phyloP scores from a whole-genome alignment of 768 basidiomycete genomes.

The Mycena venus region DNA sequence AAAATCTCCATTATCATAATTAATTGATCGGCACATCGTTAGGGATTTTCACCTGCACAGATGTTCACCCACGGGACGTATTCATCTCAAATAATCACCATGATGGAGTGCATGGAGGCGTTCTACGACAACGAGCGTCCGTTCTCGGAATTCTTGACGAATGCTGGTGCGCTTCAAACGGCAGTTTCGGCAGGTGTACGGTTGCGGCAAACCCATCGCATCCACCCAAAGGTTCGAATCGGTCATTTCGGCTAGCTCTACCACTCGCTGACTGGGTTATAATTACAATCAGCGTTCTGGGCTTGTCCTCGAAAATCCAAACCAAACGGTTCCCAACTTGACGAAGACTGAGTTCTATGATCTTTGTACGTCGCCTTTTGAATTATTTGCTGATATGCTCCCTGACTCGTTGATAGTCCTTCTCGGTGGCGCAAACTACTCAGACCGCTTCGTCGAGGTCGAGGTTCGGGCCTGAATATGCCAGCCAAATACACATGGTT shows the following conservation, averaged over 20 bases:
- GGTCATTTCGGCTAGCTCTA: no score
- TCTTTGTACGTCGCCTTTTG: not conserved
- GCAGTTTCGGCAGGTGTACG: not conserved
- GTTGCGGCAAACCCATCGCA: not conserved
- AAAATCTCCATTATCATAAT: no score
- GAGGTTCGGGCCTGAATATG: not conserved
- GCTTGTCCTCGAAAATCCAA: not conserved
- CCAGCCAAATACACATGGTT: not conserved
- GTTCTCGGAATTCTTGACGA: conserved; percentile 1
- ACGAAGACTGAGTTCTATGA: not conserved
- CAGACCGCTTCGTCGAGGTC: not conserved
- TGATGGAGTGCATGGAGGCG: not conserved
- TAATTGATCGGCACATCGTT: not conserved
- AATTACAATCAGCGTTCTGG: not conserved
- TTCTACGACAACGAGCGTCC: conserved; percentile 6
- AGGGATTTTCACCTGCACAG: not conserved
- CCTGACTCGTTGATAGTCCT: not conserved
- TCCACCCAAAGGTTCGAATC: not conserved
- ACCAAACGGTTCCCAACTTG: not conserved
- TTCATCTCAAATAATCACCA: not conserved
- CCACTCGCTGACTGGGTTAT: not conserved
- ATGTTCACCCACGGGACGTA: not conserved
- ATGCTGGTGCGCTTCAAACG: not conserved
- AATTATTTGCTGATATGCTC: not conserved
- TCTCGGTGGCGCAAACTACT: conserved; percentile 1